Conservation (phyloP, 148 eudicot species). For the Rhododendron williamsianum region DNA sequence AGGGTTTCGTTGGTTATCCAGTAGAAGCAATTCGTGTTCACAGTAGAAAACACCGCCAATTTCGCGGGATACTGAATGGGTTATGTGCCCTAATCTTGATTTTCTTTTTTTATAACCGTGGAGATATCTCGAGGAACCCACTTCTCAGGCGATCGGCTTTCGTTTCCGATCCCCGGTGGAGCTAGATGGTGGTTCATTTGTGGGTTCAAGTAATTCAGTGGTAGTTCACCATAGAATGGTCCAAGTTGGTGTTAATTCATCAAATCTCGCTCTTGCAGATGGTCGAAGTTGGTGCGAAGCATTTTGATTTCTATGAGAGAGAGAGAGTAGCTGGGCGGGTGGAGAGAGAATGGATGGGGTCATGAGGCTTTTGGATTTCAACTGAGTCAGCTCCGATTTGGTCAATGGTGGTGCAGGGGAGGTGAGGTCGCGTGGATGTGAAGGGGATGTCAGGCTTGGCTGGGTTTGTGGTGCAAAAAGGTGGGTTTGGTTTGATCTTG, state of each 20-base stretch:
- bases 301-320: too few relatives aligned
- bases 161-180: conserved; percentile 17
- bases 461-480: too few relatives aligned
- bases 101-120: conserved; percentile 50
- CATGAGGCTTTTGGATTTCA: too few relatives aligned
- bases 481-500: too few relatives aligned
- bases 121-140: conserved; percentile 36
- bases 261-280: neutral
- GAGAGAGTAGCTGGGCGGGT: too few relatives aligned
- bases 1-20: neutral
- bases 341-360: too few relatives aligned
- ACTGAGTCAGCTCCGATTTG: neutral
- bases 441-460: neutral
- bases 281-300: too few relatives aligned
- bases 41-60: conserved; percentile 23
- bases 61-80: conserved; percentile 57
- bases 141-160: conserved; percentile 31
- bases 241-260: conserved; percentile 41
- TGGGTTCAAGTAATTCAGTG: conserved; percentile 17
- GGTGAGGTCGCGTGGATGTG: neutral
- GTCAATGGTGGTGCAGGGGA: neutral
- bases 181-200: conserved; percentile 16
- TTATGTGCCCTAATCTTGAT: conserved; percentile 45
- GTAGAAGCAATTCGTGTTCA: conserved; percentile 14
- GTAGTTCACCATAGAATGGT: conserved; percentile 36